Conservation (phyloP, 139 green algal genomes). For the Chlorella sp. region DNA sequence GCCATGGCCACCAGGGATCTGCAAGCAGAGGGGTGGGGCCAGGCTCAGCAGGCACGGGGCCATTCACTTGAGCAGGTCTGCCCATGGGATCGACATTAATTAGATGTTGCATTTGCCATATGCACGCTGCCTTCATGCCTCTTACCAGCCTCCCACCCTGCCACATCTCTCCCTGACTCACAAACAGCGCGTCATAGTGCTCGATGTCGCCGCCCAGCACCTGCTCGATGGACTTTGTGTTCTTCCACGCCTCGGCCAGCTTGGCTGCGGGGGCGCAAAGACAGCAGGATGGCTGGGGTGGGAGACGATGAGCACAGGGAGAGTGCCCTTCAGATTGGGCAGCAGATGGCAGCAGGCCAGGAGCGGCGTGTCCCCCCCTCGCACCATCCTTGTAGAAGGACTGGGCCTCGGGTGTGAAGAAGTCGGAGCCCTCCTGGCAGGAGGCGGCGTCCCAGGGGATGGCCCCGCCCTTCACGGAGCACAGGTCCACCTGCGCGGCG, state of each 20-base stretch:
- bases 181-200: conserved; percentile 53
- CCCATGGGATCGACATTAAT: too few species aligned
- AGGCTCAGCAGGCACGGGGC: background rate
- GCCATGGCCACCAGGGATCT: conserved; percentile 42
- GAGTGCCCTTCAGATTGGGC: too few species aligned
- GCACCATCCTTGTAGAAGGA: conserved; percentile 41
- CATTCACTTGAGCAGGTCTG: too few species aligned
- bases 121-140: too few species aligned
- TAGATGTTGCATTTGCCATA: too few species aligned
- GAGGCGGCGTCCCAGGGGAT: conserved; percentile 48
- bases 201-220: background rate
- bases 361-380: too few species aligned
- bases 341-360: too few species aligned
- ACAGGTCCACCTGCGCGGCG: conserved; percentile 19
- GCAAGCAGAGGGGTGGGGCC: too few species aligned
- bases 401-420: conserved; percentile 47
- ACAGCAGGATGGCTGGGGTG: too few species aligned
- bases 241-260: background rate
- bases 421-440: conserved; percentile 19
- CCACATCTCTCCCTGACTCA: background rate
- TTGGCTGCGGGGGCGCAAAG: too few species aligned
- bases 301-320: too few species aligned
- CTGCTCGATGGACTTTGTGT: conserved; percentile 4
- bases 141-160: too few species aligned
- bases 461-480: conserved; percentile 45